Percentiles rank a stretch among this genome's conserved stretches.
phyloP scores from a whole-genome alignment of 345 rosid species.

The Trapa incisa region DNA sequence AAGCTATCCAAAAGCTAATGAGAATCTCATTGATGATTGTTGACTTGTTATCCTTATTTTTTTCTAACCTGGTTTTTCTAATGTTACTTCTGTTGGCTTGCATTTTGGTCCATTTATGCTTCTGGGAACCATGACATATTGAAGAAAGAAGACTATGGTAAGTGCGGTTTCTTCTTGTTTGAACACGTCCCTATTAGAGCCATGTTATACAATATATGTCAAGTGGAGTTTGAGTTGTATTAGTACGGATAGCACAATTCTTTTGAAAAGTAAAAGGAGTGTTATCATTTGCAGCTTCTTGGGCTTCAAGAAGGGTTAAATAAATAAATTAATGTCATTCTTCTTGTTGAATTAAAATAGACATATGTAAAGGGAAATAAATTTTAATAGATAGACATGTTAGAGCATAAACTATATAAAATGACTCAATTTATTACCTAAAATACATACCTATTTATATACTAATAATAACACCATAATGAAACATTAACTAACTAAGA shows the following conservation, averaged over 20 bases:
- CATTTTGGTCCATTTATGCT: constrained; percentile 14
- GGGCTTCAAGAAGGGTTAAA: no score
- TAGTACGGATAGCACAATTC: background rate
- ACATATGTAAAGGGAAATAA: no score
- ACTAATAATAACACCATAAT: no score
- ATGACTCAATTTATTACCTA: no score
- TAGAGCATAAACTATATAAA: no score
- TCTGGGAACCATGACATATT: constrained; percentile 22
- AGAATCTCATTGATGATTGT: background rate
- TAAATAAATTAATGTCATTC: no score
- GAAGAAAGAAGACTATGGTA: constrained; percentile 90
- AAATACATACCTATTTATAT: no score
- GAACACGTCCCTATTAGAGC: background rate
- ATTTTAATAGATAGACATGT: no score
- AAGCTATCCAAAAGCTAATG: background rate
- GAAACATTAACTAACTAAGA: no score
- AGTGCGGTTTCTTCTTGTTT: constrained; percentile 13
- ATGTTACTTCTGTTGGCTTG: constrained; percentile 2
- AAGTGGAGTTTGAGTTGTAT: background rate
- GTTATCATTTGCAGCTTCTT: background rate
- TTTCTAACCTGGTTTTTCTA: constrained; percentile 1
- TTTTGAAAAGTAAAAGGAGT: background rate
- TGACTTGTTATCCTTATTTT: background rate
- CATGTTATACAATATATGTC: background rate
- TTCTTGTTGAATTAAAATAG: no score